These are phyloP conservation scores for Exobasidium cylindrosporum DNA, from an alignment of 1,284 basidiomycete genomes.

Conservation along the genomic window DNA sequence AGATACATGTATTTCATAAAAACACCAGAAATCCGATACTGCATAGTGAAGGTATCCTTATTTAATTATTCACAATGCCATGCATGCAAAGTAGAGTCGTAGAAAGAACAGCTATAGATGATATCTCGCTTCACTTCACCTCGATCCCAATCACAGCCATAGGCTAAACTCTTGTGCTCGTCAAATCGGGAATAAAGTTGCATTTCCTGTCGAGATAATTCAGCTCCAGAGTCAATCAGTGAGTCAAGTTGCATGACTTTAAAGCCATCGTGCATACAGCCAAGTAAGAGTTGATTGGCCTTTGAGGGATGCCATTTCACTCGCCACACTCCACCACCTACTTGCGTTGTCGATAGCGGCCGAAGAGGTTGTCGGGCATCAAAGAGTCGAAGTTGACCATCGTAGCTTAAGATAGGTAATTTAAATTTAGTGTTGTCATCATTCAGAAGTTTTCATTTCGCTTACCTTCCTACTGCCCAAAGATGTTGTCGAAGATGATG, in stretches of 20 bases:
- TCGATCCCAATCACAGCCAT: constrained; percentile 92
- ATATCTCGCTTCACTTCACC: constrained; percentile 23
- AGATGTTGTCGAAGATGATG: constrained; percentile 76
- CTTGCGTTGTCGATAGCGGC: constrained; percentile 66
- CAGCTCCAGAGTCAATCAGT: background rate
- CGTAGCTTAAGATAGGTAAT: constrained; percentile 68
- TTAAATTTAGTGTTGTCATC: no score
- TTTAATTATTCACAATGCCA: background rate
- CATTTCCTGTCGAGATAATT: constrained; percentile 25
- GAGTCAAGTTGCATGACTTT: constrained; percentile 58
- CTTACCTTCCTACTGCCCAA: constrained; percentile 76
- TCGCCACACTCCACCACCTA: constrained; percentile 92
- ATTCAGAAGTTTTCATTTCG: no score
- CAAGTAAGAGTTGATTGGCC: constrained; percentile 69
- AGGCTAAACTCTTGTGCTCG: constrained; percentile 78
- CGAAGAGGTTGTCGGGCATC: constrained; percentile 70
- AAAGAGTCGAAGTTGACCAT: constrained; percentile 75
- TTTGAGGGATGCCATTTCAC: constrained; percentile 85
- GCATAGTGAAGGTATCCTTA: background rate
- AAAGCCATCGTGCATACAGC: constrained; percentile 96
- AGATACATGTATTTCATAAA: background rate
- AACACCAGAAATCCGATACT: background rate
- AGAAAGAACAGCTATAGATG: constrained; percentile 91
- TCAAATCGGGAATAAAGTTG: constrained; percentile 65
- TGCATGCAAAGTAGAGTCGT: constrained; percentile 75